phyloP scores from a whole-genome alignment of 208 protist genomes.

The Crithidia thermophila region DNA sequence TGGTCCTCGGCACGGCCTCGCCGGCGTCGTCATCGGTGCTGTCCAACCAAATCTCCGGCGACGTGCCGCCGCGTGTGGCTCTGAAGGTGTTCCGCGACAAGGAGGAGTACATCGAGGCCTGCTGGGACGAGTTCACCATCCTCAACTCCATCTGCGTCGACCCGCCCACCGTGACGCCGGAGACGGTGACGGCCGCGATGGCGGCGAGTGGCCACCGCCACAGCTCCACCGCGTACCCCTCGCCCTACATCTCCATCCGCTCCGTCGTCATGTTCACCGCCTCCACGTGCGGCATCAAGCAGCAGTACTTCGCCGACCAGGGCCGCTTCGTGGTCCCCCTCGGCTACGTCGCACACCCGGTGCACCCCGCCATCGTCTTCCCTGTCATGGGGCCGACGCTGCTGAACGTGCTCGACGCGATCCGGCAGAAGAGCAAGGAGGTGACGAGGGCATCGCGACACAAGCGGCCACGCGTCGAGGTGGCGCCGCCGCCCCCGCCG shows the following conservation, averaged over 20 bases:
- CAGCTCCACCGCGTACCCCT: slow-evolving; percentile 1
- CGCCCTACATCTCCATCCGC: slow-evolving; percentile 33
- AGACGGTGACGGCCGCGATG: slow-evolving; percentile 7
- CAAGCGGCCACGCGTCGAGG: slow-evolving; percentile 30
- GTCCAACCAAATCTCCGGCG: slow-evolving; percentile 20
- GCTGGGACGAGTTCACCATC: slow-evolving; percentile 73
- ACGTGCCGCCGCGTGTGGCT: slow-evolving; percentile 39
- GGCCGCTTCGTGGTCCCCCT: slow-evolving; percentile 66
- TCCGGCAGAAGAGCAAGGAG: slow-evolving; percentile 47
- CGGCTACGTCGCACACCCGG: slow-evolving; percentile 67
- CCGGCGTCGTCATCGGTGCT: slow-evolving; percentile 16
- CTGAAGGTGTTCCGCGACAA: slow-evolving; percentile 85
- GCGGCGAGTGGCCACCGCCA: slow-evolving; percentile 16
- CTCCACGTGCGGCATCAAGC: slow-evolving; percentile 33
- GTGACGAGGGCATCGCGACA: slow-evolving; percentile 24
- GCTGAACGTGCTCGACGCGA: slow-evolving; percentile 51
- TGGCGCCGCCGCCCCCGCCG: not conserved
- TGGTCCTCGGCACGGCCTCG: slow-evolving; percentile 51
- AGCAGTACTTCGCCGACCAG: slow-evolving; percentile 45
- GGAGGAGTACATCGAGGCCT: slow-evolving; percentile 66
- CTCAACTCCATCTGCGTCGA: slow-evolving; percentile 37
- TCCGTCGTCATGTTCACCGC: slow-evolving; percentile 43
- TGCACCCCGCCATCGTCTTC: slow-evolving; percentile 76
- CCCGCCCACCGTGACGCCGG: slow-evolving; percentile 18
- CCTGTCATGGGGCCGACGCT: slow-evolving; percentile 76